Percentiles rank a stretch among this genome's conserved stretches.
Conservation (phyloP, 2,329 filamentous ascomycete species). For the Fusarium mangiferae region DNA sequence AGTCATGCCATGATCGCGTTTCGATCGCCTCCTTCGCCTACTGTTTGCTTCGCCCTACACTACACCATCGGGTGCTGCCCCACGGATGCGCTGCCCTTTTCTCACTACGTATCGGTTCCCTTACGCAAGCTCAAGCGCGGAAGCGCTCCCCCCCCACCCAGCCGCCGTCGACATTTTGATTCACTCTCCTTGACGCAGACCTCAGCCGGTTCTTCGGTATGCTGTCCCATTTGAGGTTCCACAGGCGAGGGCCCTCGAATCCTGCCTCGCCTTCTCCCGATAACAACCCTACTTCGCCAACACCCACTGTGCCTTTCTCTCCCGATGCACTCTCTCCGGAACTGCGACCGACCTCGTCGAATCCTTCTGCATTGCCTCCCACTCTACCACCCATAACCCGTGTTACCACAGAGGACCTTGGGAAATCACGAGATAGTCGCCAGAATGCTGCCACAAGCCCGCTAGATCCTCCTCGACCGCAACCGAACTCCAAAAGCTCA, state of each 20-base stretch:
- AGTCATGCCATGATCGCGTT: slow-evolving; percentile 45
- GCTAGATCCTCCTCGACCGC: slow-evolving; percentile 39
- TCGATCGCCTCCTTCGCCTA: slow-evolving; percentile 35
- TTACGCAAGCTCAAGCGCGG: slow-evolving; percentile 30
- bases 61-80: slow-evolving; percentile 34
- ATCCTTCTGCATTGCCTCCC: slow-evolving; percentile 56
- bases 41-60: slow-evolving; percentile 34
- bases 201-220: slow-evolving; percentile 47
- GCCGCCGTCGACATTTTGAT: slow-evolving; percentile 37
- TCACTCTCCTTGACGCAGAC: slow-evolving; percentile 33
- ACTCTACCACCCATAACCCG: slow-evolving; percentile 62
- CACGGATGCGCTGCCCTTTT: slow-evolving; percentile 33
- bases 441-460: slow-evolving; percentile 40
- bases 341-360: slow-evolving; percentile 48
- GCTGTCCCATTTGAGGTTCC: slow-evolving; percentile 67
- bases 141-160: slow-evolving; percentile 28
- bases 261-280: slow-evolving; percentile 65
- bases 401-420: slow-evolving; percentile 56
- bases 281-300: slow-evolving; percentile 54
- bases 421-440: slow-evolving; percentile 38
- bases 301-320: slow-evolving; percentile 52
- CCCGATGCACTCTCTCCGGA: slow-evolving; percentile 54
- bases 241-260: slow-evolving; percentile 66
- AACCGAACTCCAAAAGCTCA: slow-evolving; percentile 47
- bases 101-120: slow-evolving; percentile 16